Percentiles rank a stretch among this genome's conserved stretches.
These are phyloP conservation scores for Pichia terricola DNA, from an alignment of 1,139 yeast genomes.

Conservation along the genomic window DNA sequence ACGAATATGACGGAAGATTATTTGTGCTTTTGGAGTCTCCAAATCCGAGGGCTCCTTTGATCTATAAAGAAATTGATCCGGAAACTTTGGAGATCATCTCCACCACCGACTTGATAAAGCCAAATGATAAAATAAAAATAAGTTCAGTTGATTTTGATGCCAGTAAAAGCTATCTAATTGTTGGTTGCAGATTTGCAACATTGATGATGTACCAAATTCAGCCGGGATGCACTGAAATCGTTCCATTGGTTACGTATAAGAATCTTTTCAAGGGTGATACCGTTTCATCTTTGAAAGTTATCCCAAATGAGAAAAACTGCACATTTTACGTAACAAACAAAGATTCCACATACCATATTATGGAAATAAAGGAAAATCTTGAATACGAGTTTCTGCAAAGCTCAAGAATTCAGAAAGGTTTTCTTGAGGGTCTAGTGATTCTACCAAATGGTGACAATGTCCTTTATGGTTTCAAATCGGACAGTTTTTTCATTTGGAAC, in stretches of 20 bases:
- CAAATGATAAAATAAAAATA: constrained; percentile 44
- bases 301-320: constrained; percentile 22
- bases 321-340: constrained; percentile 41
- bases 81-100: constrained; percentile 18
- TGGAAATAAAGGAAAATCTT: constrained; percentile 19
- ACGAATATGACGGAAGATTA: constrained; percentile 14
- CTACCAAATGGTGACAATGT: constrained; percentile 36
- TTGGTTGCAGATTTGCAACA: constrained; percentile 70
- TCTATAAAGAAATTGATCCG: constrained; percentile 32
- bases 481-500: constrained; percentile 72
- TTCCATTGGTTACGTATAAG: constrained; percentile 32
- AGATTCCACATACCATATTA: constrained; percentile 51
- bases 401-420: constrained; percentile 65
- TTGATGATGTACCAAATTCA: constrained; percentile 44
- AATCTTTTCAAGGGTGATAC: constrained; percentile 68
- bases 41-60: constrained; percentile 48
- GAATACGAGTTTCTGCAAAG: constrained; percentile 35
- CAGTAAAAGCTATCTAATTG: constrained; percentile 33
- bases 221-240: constrained; percentile 8
- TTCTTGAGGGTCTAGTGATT: constrained; percentile 63
- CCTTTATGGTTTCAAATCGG: constrained; percentile 75
- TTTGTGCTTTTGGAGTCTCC: constrained; percentile 55
- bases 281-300: constrained; percentile 44
- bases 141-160: constrained; percentile 43
- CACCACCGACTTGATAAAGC: constrained; percentile 25